Evolutionary conservation across 352 stramenopile genomes (phyloP), one percentile per base, ranked within the genome.

Genomic region (Globisporangium nagaii): DNA sequence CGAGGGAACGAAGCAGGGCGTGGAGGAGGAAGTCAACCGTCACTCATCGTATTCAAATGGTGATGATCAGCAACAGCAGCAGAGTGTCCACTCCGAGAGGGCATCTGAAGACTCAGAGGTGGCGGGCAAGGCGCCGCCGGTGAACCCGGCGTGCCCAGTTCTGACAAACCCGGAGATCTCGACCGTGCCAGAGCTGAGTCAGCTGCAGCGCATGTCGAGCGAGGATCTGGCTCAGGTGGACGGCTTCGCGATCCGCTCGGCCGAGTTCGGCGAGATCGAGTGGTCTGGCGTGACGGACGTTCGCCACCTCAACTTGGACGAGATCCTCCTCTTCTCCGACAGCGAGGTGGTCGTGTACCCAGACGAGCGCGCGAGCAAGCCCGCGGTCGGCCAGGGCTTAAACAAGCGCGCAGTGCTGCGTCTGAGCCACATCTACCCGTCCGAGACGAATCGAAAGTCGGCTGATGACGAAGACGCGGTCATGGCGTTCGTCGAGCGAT

Each of bases 381-480:
- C 75, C 15, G 46, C 35, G 11, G 56, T 81, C 4, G 73, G 72
- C 7, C 39, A 32, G 10, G 70, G 40, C 3, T 40, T 84, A 13
- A 84, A 84, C 57, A 83, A 80, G 39, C 66, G 70, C 39, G 73
- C 73, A 30, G 60, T 79, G 45, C 44, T 84, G 13, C 50, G 68
- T 13, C 56, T 84, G 19, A 25, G 60, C 13, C 53, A 63, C 7
- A 63, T 82, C 32, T 75, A 59, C 36, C 58, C 59, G 6, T 64
- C 64, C 24, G n/a, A 69, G 13, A 34, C 12, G 41, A 54, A 4
- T 17, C 25, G 25, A 9, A 56, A 3, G 19, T 10, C 3, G 17
- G n/a, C 11, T 48, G 22, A 36, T 19, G 43, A 55, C 13, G 39
- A 48, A n/a, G 55, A 57, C 20, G 53, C 59, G 22, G 47, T 55